Evolutionary conservation across 2,329 filamentous ascomycete species (phyloP).

Genomic region (Epichloe elymi): DNA sequence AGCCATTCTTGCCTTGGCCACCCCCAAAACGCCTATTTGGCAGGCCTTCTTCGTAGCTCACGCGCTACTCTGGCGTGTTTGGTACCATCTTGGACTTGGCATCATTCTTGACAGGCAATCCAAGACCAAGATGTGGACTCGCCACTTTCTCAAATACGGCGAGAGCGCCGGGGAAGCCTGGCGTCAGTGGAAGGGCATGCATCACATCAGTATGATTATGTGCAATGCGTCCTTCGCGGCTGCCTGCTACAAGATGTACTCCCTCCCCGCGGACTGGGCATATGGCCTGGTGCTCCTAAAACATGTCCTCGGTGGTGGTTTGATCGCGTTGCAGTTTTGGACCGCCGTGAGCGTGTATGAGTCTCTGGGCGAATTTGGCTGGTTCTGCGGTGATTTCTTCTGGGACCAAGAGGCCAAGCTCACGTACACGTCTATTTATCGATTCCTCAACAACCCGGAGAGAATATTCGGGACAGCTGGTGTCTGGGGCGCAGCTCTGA

Average conservation of each 20-base stretch:
- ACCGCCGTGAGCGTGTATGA: slow-evolving; percentile 89
- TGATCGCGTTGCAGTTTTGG: slow-evolving; percentile 85
- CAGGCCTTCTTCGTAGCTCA: slow-evolving; percentile 71
- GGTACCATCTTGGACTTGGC: slow-evolving; percentile 84
- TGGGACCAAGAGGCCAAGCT: slow-evolving; percentile 80
- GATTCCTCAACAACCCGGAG: slow-evolving; percentile 95
- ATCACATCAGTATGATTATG: slow-evolving; percentile 84
- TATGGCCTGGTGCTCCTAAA: slow-evolving; percentile 76
- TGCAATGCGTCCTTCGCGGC: slow-evolving; percentile 81
- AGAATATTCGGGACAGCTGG: slow-evolving; percentile 85
- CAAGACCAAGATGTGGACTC: slow-evolving; percentile 83
- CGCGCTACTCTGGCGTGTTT: slow-evolving; percentile 72
- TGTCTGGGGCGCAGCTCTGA: slow-evolving; percentile 88
- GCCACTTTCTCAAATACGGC: slow-evolving; percentile 94
- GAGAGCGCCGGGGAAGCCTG: slow-evolving; percentile 88
- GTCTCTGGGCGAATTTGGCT: slow-evolving; percentile 91
- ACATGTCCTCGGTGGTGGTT: slow-evolving; percentile 68
- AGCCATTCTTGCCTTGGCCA: slow-evolving; percentile 57
- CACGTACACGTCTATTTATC: slow-evolving; percentile 94
- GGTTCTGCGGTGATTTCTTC: slow-evolving; percentile 99
- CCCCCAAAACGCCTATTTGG: slow-evolving; percentile 62
- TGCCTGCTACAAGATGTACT: slow-evolving; percentile 94
- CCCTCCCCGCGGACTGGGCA: slow-evolving; percentile 71
- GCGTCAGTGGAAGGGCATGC: slow-evolving; percentile 95
- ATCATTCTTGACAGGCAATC: slow-evolving; percentile 77